Evolutionary conservation across 352 stramenopile species (phyloP).

Genomic region (Globisporangium viniferum): DNA sequence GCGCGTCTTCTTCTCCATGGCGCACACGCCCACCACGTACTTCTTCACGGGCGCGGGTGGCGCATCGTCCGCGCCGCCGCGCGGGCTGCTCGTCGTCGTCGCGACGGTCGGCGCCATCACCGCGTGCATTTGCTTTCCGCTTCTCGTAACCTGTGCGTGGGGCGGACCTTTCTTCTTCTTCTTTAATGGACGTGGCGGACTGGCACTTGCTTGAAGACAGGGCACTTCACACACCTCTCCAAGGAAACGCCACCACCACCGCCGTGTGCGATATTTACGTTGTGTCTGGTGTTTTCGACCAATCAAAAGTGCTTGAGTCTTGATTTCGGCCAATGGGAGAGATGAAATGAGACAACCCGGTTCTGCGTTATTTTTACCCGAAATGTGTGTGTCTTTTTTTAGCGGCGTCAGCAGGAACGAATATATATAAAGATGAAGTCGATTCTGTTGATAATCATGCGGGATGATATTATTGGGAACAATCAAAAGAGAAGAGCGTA

Average conservation of each 20-base stretch:
- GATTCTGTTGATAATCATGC: no score
- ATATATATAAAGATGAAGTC: no score
- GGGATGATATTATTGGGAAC: no score
- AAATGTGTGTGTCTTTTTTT: no score
- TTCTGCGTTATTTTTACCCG: no score
- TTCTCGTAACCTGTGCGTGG: neutral
- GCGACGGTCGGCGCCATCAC: conserved; percentile 2
- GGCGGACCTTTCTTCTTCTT: neutral
- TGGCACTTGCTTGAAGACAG: conserved; percentile 1
- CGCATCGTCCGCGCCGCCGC: conserved; percentile 2
- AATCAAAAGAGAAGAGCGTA: no score
- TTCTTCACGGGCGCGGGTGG: conserved; percentile 27
- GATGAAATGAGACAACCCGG: no score
- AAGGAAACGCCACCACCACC: neutral
- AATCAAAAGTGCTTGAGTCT: neutral
- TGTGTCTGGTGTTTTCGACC: neutral
- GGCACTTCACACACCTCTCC: neutral
- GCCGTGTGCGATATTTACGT: neutral
- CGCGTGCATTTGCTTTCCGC: neutral
- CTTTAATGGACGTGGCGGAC: neutral
- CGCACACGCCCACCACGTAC: conserved; percentile 95
- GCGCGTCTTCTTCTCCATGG: conserved; percentile 98
- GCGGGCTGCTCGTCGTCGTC: conserved; percentile 1
- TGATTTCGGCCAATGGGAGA: neutral
- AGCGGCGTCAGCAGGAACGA: no score